Evolutionary conservation across 208 protist species (phyloP), one percentile per base, ranked within the genome.

Genomic region (Trypanosoma brucei): DNA sequence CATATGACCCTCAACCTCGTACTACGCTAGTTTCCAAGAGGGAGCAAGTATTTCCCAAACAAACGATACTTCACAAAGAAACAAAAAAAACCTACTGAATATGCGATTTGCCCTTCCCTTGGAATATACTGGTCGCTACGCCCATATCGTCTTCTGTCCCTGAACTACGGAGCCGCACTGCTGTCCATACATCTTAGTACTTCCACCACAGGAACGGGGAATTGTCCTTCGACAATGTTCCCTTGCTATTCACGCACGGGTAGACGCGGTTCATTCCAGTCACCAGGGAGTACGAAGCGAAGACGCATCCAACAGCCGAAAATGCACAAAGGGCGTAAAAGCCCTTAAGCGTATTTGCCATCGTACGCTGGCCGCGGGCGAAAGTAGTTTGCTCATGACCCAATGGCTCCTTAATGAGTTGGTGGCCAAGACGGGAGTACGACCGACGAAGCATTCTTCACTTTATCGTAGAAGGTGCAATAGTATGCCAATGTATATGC

Each of bases 391-490:
- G 81, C 62, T 95, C 89, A 63, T 95, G 81, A 2, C 82, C 84
- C 77, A 95, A 81, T 31, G 89, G 89, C 76, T 95, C 89, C 69
- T 92, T 92, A 56, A 92, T 86, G 60, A 92, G 78, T 74, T 95
- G 89, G 68, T 88, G 82, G 36, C 80, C 84, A 39, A 93, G 62
- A 59, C 83, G 77, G 42, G 70, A 69, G 45, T 53, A 66, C 49
- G 70, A 85, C 39, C 64, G 60, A 62, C 79, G 86, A 49, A 92
- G 70, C 86, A 93, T 92, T 42, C 42, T 48, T 55, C 50, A 14
- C 37, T 46, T 11, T 14, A 46, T 46, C 11, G 42, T 11, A 46
- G 11, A 46, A 11, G 22, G 22, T 22, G 22, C 22, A 22, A 22
- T 22, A 22, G 22, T 22, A 22, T 22, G 22, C 22, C 22, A 0